These are phyloP conservation scores for Penicillium sp. DNA, from an alignment of 2,329 filamentous ascomycete genomes.

Conservation along the genomic window DNA sequence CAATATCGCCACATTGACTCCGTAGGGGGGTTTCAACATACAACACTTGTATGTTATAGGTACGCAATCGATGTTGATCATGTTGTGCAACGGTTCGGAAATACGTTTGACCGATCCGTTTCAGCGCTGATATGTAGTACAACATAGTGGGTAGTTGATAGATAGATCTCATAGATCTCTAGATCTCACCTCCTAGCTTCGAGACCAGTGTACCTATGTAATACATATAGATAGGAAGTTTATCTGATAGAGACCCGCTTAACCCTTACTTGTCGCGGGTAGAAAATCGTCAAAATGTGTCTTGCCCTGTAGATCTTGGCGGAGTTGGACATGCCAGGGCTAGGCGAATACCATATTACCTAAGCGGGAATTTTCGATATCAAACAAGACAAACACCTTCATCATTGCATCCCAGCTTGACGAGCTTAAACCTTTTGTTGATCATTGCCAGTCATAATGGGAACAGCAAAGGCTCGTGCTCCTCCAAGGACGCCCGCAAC, in stretches of 20 bases:
- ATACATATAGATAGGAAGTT: not conserved
- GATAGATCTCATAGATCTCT: not conserved
- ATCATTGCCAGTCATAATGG: slow-evolving; percentile 24
- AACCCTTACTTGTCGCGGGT: not conserved
- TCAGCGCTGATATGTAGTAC: not conserved
- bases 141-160: too few relatives aligned
- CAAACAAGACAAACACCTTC: slow-evolving; percentile 21
- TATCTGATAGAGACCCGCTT: not conserved
- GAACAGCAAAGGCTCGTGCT: slow-evolving; percentile 36
- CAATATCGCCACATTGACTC: not conserved
- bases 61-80: too few relatives aligned
- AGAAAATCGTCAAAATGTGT: not conserved
- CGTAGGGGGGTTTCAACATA: not conserved
- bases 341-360: not conserved
- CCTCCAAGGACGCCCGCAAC: slow-evolving; percentile 51
- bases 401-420: slow-evolving; percentile 10
- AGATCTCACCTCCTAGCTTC: not conserved
- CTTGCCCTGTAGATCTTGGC: not conserved
- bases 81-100: not conserved
- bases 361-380: not conserved
- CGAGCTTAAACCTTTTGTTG: not conserved
- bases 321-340: not conserved
- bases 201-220: not conserved
- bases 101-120: not conserved
- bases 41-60: too few relatives aligned